A percentile compares a stretch with the other conserved stretches of the same genome.
Evolutionary conservation across 805 yeast species (phyloP).

Genomic region (Maudiozyma barnettii): DNA sequence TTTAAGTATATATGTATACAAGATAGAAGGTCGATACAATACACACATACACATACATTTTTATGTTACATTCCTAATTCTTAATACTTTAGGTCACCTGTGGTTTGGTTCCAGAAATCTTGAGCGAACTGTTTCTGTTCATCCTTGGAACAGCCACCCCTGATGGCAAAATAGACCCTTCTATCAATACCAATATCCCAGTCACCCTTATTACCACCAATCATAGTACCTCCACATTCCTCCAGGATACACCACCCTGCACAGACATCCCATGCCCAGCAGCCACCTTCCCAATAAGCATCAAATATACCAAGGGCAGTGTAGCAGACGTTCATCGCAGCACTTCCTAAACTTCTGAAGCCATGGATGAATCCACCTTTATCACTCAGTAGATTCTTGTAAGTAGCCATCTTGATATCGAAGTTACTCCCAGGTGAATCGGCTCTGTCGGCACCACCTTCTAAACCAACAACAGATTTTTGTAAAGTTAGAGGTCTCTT

Average conservation of each 20-base stretch:
- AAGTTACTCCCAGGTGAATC: constrained; percentile 46
- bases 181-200: constrained; percentile 43
- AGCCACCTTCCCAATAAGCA: constrained; percentile 65
- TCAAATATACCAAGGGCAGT: constrained; percentile 52
- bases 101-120: constrained; percentile 42
- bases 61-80: too few species aligned
- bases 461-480: constrained; percentile 46
- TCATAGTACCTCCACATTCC: constrained; percentile 51
- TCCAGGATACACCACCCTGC: constrained; percentile 55
- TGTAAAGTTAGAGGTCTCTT: constrained; percentile 37
- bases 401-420: constrained; percentile 40
- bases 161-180: constrained; percentile 48
- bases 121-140: constrained; percentile 39
- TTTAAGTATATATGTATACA: not conserved
- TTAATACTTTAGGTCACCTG: constrained; percentile 36
- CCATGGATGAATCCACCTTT: constrained; percentile 55
- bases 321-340: constrained; percentile 52
- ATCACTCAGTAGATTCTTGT: constrained; percentile 36
- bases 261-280: constrained; percentile 61
- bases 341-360: constrained; percentile 51
- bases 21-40: not conserved
- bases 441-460: constrained; percentile 51
- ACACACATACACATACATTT: not conserved
- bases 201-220: constrained; percentile 43
- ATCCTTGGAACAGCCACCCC: constrained; percentile 35